Base-by-base conservation (phyloP, 495 filamentous ascomycete genomes). In the Aspergillus homomorphus region DNA sequence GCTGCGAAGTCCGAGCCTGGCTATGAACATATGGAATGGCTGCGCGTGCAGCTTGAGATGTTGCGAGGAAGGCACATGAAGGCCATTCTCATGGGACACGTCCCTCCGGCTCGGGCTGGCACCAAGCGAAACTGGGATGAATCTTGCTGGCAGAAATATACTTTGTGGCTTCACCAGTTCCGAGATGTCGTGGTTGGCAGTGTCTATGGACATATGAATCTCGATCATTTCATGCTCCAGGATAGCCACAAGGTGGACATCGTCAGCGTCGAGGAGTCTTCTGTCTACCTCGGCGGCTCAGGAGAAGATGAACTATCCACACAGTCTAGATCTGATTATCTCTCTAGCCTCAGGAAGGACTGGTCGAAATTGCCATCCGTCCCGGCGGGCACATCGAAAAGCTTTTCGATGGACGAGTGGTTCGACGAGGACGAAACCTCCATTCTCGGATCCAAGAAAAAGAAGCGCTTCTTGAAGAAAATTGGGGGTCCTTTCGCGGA, bases 81-180 rank as follows among this genome's bases (percentile, higher is more conserved):
- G 71, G 94, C 89, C 6, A 96, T 99, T 44, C 71, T 99, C 44
- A 94, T 87, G 56, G 95, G 95, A 0, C 94, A 99, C 76, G 91
- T 98, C 20, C 90, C 95, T 9, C 94, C 94, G 0, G 92, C 92
- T 1, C 80, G 91, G 64, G 91, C 90, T 0, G 81, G 86, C 1
- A 84, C 82, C 65, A 98, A 98, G 79, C 79, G 78, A 56, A 84
- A 82, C 62, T 98, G 94, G 94, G 91, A 96, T 59, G 87, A 89
- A 74, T 91, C 89, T 0, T 99, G 94, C 74, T 99, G 95, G 94
- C 94, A 96, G 70, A 96, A 96, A 68, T 99, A 96, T 72, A 88
- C 92, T 0, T 76, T 97, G 3, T 97, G 91, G 91, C 70, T 92
- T 62, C 79, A 84, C 64, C 89, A 91, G 64, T 99, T 91, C 65